Conservation (phyloP, 1,139 yeast species). For the Diutina pseudorugosa region DNA sequence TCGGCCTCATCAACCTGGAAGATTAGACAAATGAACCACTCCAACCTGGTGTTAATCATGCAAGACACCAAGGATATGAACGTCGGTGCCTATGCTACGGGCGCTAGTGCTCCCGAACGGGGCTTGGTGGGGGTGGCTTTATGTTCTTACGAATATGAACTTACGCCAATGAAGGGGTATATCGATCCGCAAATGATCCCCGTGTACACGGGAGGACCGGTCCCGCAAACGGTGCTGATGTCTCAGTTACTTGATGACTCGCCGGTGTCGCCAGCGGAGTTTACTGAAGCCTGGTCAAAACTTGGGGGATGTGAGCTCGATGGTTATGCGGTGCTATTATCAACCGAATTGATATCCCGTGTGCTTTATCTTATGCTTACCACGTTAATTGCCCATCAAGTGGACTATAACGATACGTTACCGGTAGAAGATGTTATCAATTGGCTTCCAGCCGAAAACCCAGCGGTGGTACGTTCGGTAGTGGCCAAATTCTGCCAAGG, state of each 20-base stretch:
- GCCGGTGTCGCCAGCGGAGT: slow-evolving; percentile 47
- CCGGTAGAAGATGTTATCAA: slow-evolving; percentile 8
- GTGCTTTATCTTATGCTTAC: slow-evolving; percentile 34
- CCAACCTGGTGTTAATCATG: slow-evolving; percentile 61
- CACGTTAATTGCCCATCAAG: slow-evolving; percentile 26
- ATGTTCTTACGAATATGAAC: slow-evolving; percentile 40
- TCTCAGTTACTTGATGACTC: slow-evolving; percentile 30
- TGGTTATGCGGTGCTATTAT: slow-evolving; percentile 18
- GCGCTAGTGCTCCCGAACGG: slow-evolving; percentile 5
- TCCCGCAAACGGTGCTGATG: slow-evolving; percentile 12
- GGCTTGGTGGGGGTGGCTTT: slow-evolving; percentile 21
- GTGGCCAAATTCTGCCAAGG: slow-evolving; percentile 30
- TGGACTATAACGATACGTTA: slow-evolving; percentile 5
- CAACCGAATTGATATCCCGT: slow-evolving; percentile 16
- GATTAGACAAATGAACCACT: slow-evolving; percentile 72
- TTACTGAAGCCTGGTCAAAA: slow-evolving; percentile 37
- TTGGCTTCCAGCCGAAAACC: slow-evolving; percentile 11
- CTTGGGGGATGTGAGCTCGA: slow-evolving; percentile 45
- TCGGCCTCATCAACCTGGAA: slow-evolving; percentile 47
- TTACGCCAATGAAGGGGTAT: slow-evolving; percentile 25
- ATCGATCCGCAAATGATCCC: slow-evolving; percentile 38
- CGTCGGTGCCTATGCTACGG: neutral
- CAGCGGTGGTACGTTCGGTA: slow-evolving; percentile 31
- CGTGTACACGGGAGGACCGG: slow-evolving; percentile 22
- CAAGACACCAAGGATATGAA: slow-evolving; percentile 13